A percentile compares a stretch with the other conserved stretches of the same genome.
Evolutionary conservation across 768 basidiomycete species (phyloP).

Genomic region (Tricholomella constricta): DNA sequence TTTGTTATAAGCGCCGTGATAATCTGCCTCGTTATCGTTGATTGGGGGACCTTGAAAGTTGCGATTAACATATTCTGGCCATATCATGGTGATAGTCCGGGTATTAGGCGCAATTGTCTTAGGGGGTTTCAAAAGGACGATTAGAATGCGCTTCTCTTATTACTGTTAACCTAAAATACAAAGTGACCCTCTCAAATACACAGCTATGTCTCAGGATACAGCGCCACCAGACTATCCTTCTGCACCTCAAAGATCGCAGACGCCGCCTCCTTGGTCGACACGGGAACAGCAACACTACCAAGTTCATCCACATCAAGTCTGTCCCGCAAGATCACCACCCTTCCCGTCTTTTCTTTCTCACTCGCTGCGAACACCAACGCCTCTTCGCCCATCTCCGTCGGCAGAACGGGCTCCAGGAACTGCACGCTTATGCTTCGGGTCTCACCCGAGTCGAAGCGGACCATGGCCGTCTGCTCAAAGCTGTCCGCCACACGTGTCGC

Average conservation of each 20-base stretch:
- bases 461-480: constrained; percentile 24
- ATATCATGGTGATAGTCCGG: not conserved
- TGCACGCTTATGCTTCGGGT: constrained; percentile 38
- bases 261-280: constrained; percentile 38
- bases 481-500: constrained; percentile 27
- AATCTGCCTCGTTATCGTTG: constrained; percentile 8
- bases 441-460: constrained; percentile 32
- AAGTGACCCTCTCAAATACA: not conserved
- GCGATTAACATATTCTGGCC: not conserved
- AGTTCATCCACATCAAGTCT: constrained; percentile 23
- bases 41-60: not conserved
- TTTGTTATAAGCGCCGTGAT: constrained; percentile 15
- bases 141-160: not conserved
- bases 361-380: constrained; percentile 40
- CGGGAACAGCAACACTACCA: constrained; percentile 24
- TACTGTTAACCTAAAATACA: constrained; percentile 1
- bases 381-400: constrained; percentile 41
- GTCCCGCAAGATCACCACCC: constrained; percentile 47
- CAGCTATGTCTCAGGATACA: constrained; percentile 21
- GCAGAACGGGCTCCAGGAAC: constrained; percentile 44
- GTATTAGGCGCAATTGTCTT: no score
- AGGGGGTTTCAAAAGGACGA: no score
- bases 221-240: constrained; percentile 35
- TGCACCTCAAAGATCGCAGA: constrained; percentile 37
- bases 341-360: constrained; percentile 35